Evolutionary conservation across 768 basidiomycete genomes (phyloP), one percentile per base, ranked within the genome.

Genomic region (Rhodocollybia butyracea): DNA sequence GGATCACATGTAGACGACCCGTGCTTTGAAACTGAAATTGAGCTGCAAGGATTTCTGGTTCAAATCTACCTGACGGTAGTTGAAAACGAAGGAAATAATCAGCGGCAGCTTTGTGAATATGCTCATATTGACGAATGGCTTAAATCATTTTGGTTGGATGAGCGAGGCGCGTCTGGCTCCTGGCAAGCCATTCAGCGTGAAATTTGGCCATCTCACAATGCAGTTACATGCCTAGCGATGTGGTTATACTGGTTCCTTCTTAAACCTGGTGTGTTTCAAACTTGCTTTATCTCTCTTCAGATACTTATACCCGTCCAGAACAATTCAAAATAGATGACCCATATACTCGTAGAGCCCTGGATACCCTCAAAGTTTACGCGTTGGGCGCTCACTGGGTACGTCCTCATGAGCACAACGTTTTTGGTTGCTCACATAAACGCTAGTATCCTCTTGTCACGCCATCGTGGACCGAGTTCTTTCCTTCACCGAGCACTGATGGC

Each of bases 211-310:
- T 64, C 70, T 34, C 78, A 82, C 46, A 73, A 78, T 53, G 73
- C 74, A 57, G 70, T 74, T 19, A 80, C 76, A 42, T 73, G 84
- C 3, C 65, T 90, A 43, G 86, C 83, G 3, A 86, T 90, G 81
- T 92, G 88, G 89, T 63, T 91, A 17, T 81, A 88, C 61, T 92
- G 89, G 88, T 82, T 88, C 60, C 68, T 91, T 34, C 65, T 90
- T 15, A 74, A 73, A 22, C 79, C 81, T 56, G 80, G 89, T 86
- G 59, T 60, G 84, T 70, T 29, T 29, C 26, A 21, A 51, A 24
- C 38, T 5, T 31, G 32, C 55, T 5, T 46, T 10, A 22, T 39
- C 26, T 58, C 30, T 26, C 15, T 29, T 45, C 38, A 43, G 22
- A 47, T 34, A 51, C 39, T 40, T 46, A 39, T 50, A 40, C 30